These are phyloP conservation scores for Plasmodium gonderi DNA, from an alignment of 169 alveolate species.

Conservation along the genomic window DNA sequence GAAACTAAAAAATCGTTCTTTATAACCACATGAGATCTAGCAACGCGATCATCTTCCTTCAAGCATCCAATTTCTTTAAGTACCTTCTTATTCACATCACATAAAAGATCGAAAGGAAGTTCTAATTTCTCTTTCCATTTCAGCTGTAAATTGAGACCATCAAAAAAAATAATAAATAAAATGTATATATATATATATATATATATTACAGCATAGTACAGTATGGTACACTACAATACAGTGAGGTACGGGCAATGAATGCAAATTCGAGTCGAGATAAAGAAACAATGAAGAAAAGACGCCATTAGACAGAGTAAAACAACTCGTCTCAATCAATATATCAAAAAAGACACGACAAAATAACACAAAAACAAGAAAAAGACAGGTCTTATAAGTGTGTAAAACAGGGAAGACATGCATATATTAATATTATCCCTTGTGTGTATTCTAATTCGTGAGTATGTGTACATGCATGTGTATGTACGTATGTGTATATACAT, in stretches of 20 bases:
- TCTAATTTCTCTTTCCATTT: constrained; percentile 78
- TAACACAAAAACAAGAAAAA: background rate
- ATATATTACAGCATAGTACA: too few relatives aligned
- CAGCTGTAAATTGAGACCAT: background rate
- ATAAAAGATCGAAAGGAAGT: constrained; percentile 74
- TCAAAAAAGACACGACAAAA: background rate
- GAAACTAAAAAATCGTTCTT: constrained; percentile 75
- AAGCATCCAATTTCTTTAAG: constrained; percentile 77
- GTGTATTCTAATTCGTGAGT: too few relatives aligned
- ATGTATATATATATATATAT: too few relatives aligned
- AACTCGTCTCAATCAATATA: too few relatives aligned
- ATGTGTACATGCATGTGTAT: too few relatives aligned
- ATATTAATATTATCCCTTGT: too few relatives aligned
- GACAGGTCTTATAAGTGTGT: background rate
- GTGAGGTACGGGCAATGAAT: too few relatives aligned
- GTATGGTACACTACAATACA: too few relatives aligned
- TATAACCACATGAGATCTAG: constrained; percentile 80
- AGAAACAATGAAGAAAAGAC: too few relatives aligned
- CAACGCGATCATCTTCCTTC: constrained; percentile 34
- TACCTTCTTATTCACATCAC: constrained; percentile 77
- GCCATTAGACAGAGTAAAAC: too few relatives aligned
- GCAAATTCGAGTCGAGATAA: too few relatives aligned
- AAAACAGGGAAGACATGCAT: background rate
- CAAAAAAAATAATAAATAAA: background rate
- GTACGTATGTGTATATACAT: too few relatives aligned